Evolutionary conservation across 495 filamentous ascomycete species (phyloP).

Genomic region (Daldinia grandis): DNA sequence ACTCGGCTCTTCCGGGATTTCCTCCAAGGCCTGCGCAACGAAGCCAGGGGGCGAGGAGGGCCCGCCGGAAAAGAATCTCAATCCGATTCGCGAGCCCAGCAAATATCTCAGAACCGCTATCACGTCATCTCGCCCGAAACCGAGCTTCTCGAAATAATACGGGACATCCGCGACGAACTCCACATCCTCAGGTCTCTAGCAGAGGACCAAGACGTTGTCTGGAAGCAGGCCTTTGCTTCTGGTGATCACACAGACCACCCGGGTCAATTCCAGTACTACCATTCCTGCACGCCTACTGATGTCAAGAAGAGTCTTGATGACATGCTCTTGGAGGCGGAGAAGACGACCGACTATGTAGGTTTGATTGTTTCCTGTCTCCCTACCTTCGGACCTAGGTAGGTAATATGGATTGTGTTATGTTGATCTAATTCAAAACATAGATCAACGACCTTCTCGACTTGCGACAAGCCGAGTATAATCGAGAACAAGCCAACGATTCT

Average conservation of each 20-base stretch:
- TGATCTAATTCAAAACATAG: constrained; percentile 12
- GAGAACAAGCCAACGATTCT: constrained; percentile 25
- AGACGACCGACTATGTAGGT: constrained; percentile 20
- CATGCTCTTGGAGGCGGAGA: constrained; percentile 41
- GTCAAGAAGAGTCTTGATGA: constrained; percentile 35
- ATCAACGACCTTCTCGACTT: constrained; percentile 30
- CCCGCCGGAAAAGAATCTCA: not conserved
- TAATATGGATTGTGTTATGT: not conserved
- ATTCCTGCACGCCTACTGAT: constrained; percentile 36
- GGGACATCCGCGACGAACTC: constrained; percentile 47
- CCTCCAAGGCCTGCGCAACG: constrained; percentile 7
- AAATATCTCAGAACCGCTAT: constrained; percentile 3
- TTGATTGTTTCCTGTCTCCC: not conserved
- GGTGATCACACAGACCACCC: not conserved
- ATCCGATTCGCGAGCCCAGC: not conserved
- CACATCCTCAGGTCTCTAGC: constrained; percentile 46
- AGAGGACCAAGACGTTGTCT: constrained; percentile 43
- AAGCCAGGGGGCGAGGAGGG: constrained; percentile 1
- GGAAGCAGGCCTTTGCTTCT: constrained; percentile 20
- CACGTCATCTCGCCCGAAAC: constrained; percentile 38
- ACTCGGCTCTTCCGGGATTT: constrained; percentile 18
- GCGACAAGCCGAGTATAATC: constrained; percentile 30
- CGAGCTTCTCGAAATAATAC: constrained; percentile 37
- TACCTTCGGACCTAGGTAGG: too few relatives aligned
- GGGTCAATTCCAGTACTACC: not conserved